phyloP scores from a whole-genome alignment of 164 flowering plant species.

The Macadamia integrifolia region DNA sequence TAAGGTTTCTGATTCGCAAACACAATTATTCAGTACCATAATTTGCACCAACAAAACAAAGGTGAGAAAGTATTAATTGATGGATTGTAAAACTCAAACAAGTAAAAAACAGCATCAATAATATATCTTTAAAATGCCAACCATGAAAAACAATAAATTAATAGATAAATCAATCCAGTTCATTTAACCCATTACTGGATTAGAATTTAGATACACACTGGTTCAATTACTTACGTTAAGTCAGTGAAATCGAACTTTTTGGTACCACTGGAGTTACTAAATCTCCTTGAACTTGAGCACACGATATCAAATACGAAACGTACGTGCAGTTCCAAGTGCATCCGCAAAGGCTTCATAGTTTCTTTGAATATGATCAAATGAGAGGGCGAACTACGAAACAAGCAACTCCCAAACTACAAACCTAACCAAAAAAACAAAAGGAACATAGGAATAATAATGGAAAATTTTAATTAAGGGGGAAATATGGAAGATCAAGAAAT shows the following conservation, averaged over 20 bases:
- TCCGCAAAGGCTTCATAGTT: conserved; percentile 10
- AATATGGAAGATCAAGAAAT: not conserved
- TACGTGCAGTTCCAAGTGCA: conserved; percentile 17
- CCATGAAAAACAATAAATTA: not conserved
- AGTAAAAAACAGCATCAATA: no score
- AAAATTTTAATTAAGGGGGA: not conserved
- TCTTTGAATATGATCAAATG: conserved; percentile 16
- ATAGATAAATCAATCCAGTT: not conserved
- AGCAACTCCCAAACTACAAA: no score
- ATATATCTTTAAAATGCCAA: not conserved
- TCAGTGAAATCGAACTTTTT: conserved; percentile 61
- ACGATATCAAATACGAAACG: conserved; percentile 12
- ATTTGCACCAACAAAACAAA: not conserved
- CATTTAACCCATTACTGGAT: not conserved
- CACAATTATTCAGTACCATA: not conserved
- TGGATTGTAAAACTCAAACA: not conserved
- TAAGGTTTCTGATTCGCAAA: not conserved
- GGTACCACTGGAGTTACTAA: conserved; percentile 29
- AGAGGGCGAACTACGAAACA: no score
- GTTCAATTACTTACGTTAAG: conserved; percentile 59
- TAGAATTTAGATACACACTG: not conserved
- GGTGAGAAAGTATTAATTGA: not conserved
- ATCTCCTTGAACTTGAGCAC: conserved; percentile 22
- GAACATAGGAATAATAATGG: not conserved
- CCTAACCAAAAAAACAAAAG: not conserved